Base-by-base conservation (phyloP, 176 grass and related monocot genomes). In the Eleusine coracana region DNA sequence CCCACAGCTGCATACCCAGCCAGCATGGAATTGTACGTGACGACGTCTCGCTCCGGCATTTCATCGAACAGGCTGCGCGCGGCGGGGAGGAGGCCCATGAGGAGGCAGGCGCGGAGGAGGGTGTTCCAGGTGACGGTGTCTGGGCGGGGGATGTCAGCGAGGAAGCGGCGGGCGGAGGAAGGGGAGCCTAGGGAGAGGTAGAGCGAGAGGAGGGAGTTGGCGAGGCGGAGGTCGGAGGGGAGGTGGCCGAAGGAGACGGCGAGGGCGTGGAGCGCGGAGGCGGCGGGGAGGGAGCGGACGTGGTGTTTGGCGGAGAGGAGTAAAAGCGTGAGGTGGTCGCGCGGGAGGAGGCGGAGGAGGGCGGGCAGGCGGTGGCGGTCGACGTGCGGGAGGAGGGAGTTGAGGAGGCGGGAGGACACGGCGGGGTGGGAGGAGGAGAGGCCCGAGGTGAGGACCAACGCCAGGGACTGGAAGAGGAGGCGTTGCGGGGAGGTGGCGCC, bases 91-190 rank as follows among this genome's bases (percentile, higher is more conserved):
- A 87, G 79, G 14, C 50, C 50, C 50, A 17, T 17, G 13, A 75
- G 71, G 39, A 89, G 71, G 69, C 76, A 91, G 5, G 84, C 81
- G 36, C 71, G 74, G 31, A 94, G 87, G 74, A 91, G 82, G 0
- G 87, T 91, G 74, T 94, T 94, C 92, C 92, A 94, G 61, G 84
- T 91, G 77, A 94, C 89, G 18, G 76, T 71, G 74, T 77, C 84
- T 0, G 90, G 87, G 61, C 85, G 56, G 13, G 87, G 81, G 45
- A 91, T 78, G 48, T 91, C 90, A 18, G 89, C 84, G 11, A 94
- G 64, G 69, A 94, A 82, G 39, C 15, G 56, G 48, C 87, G 85
- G n/a, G 92, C 90, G 74, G 79, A 68, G 55, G 52, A 68, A 2
- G 74, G 55, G 29, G 68, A 48, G 11, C 85, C 80, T 27, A 69